Evolutionary conservation across 2,329 filamentous ascomycete species (phyloP), one percentile per base, ranked within the genome.

Genomic region (Capronia coronata): DNA sequence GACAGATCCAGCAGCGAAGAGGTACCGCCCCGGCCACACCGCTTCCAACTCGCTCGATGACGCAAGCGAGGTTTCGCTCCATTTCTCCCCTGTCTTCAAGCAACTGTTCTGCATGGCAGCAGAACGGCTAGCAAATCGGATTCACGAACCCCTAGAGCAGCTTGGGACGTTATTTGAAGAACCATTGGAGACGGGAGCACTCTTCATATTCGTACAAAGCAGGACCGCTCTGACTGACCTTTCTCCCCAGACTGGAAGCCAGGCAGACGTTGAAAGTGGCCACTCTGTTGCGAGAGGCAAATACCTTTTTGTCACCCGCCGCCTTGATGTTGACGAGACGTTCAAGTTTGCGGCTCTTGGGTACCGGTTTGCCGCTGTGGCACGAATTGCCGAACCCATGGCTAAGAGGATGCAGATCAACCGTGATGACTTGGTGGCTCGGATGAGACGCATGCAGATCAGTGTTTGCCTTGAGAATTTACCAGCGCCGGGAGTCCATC

Each of bases 91-190:
- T 13, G 75, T 90, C 1, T 89, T 94, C 64, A 82, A 87, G 19
- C 86, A 94, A 63, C 74, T 90, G 8, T 94, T 94, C 65, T 94
- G 87, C 62, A 75, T 87, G 8, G 84, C 87, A 2, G 87, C 88
- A 1, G 74, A 82, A 4, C 78, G 82, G n/a, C 76, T 94, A 6
- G 85, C 88, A 1, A 73, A 78, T 10, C 77, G 79, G 45, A 72
- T 90, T 55, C 79, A 80, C 52, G 77, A 78, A 35, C 74, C 77
- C 2, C 68, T 91, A 1, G 73, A 77, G 5, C 74, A 80, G 2
- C 67, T 86, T 6, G 87, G 87, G 3, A 72, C 80, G 8, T 71
- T 93, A 1, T 91, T 85, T 70, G 84, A 91, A 55, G 82, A 87
- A 58, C 84, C 93, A 5, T 68, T 90, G 18, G 73, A 77, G 1